Percentiles rank a stretch among this genome's conserved stretches.
phyloP scores from a whole-genome alignment of 805 yeast species.

The Kuraishia ogatae region DNA sequence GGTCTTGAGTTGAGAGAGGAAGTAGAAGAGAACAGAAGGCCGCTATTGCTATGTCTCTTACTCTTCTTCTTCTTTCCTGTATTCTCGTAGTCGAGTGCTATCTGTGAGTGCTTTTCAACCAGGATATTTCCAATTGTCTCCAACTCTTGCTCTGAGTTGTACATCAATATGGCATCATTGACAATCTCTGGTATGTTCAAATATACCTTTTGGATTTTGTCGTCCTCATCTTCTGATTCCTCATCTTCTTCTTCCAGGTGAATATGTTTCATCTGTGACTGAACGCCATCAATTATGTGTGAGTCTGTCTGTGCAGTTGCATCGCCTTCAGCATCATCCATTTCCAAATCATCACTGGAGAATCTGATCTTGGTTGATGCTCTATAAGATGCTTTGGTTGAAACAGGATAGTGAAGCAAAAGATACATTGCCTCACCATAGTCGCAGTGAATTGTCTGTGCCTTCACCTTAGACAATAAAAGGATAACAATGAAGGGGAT shows the following conservation, averaged over 20 bases:
- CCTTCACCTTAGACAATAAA: constrained; percentile 32
- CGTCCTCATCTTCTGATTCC: neutral
- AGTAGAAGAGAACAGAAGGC: neutral
- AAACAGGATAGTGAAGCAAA: constrained; percentile 39
- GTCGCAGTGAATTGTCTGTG: constrained; percentile 36
- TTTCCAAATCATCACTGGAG: neutral
- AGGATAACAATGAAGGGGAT: constrained; percentile 33
- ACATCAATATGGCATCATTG: constrained; percentile 3
- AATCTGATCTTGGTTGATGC: neutral
- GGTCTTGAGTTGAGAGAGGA: neutral
- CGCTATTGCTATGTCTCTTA: neutral
- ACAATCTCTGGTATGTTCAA: neutral
- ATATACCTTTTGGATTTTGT: neutral
- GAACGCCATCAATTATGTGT: neutral
- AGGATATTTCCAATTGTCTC: constrained; percentile 2
- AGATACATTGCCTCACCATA: constrained; percentile 42
- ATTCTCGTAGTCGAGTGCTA: neutral
- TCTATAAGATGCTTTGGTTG: neutral
- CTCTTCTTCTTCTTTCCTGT: neutral
- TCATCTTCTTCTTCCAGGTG: neutral
- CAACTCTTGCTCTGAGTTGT: constrained; percentile 2
- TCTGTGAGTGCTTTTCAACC: constrained; percentile 2
- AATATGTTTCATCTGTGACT: neutral
- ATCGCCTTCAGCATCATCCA: neutral
- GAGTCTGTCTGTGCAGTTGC: neutral